Percentiles rank a stretch among this genome's conserved stretches.
phyloP scores from a whole-genome alignment of 176 grass and related monocot genomes.

The Otatea glauca region DNA sequence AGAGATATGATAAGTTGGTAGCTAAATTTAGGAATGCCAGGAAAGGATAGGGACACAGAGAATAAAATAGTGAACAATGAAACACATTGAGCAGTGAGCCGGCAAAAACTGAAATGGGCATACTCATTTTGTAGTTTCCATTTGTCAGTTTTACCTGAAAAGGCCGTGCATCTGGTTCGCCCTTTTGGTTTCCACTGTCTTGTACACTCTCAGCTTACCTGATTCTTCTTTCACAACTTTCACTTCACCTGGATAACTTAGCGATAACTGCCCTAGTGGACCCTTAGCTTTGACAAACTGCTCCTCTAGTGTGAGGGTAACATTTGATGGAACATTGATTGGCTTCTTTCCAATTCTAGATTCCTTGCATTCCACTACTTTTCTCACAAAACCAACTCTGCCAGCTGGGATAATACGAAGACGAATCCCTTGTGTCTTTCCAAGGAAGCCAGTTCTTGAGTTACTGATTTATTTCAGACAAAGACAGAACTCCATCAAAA shows the following conservation, averaged over 20 bases:
- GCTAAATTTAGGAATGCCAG: slow-evolving; percentile 1
- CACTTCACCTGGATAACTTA: slow-evolving; percentile 75
- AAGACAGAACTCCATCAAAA: background rate
- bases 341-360: slow-evolving; percentile 95
- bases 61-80: background rate
- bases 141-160: slow-evolving; percentile 70
- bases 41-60: background rate
- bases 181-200: slow-evolving; percentile 74
- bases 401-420: slow-evolving; percentile 44
- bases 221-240: slow-evolving; percentile 81
- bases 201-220: slow-evolving; percentile 66
- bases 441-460: slow-evolving; percentile 67
- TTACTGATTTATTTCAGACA: slow-evolving; percentile 60
- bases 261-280: slow-evolving; percentile 79
- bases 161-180: slow-evolving; percentile 97
- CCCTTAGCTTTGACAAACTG: slow-evolving; percentile 90
- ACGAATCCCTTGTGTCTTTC: slow-evolving; percentile 49
- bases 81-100: slow-evolving; percentile 7
- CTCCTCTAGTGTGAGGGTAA: slow-evolving; percentile 74
- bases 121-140: background rate
- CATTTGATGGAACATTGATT: slow-evolving; percentile 79
- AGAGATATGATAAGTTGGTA: background rate
- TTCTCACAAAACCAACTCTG: slow-evolving; percentile 61
- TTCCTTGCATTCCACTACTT: slow-evolving; percentile 87
- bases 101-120: background rate